phyloP scores from a whole-genome alignment of 768 basidiomycete genomes.

The Lactarius sp. region DNA sequence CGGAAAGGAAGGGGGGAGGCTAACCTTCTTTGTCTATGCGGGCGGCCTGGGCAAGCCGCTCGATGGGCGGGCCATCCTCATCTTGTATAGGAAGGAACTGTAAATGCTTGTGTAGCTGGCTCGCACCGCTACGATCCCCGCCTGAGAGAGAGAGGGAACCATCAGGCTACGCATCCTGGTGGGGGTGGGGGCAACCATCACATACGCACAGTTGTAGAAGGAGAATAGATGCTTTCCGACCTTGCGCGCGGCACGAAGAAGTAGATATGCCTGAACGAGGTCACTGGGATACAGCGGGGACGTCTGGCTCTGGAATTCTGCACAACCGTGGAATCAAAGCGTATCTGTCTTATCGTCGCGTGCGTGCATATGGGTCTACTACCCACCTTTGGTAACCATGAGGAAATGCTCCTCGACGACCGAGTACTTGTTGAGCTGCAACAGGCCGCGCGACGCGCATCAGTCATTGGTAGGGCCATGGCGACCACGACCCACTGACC shows the following conservation, averaged over 20 bases:
- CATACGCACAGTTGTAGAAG: slow-evolving; percentile 81
- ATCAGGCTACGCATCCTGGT: background rate
- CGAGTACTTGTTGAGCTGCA: slow-evolving; percentile 81
- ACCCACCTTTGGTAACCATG: slow-evolving; percentile 75
- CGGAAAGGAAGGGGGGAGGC: slow-evolving; percentile 16
- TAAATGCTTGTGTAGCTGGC: slow-evolving; percentile 88
- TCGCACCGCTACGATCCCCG: slow-evolving; percentile 76
- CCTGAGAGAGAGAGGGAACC: slow-evolving; percentile 38
- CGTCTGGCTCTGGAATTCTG: slow-evolving; percentile 73
- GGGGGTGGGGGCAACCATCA: background rate
- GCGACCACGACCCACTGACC: slow-evolving; percentile 39
- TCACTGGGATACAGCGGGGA: slow-evolving; percentile 77
- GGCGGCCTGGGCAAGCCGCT: slow-evolving; percentile 55
- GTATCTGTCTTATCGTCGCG: background rate
- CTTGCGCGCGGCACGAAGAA: slow-evolving; percentile 64
- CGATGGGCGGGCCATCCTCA: slow-evolving; percentile 68
- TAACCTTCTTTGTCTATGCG: slow-evolving; percentile 56
- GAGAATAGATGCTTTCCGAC: slow-evolving; percentile 60
- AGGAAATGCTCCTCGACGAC: slow-evolving; percentile 83
- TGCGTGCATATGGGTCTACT: background rate
- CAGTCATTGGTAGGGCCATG: background rate
- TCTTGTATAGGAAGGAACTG: slow-evolving; percentile 69
- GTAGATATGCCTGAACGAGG: slow-evolving; percentile 68
- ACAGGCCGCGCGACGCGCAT: background rate
- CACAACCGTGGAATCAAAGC: background rate